Conservation (phyloP, 768 basidiomycete species). For the Amanita rubescens region DNA sequence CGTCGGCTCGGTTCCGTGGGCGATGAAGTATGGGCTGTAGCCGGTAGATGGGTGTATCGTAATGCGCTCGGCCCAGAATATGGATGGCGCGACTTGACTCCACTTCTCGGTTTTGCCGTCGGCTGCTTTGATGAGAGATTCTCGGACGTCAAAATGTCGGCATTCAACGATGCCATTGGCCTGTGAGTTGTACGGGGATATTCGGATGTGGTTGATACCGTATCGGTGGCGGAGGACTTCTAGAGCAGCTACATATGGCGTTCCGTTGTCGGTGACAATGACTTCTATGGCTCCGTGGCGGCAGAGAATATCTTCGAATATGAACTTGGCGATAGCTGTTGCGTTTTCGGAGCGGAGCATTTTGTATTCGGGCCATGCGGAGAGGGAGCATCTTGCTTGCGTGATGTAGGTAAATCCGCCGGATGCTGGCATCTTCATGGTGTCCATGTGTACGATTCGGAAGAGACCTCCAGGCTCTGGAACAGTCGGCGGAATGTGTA, state of each 20-base stretch:
- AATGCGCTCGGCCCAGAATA: conserved; percentile 27
- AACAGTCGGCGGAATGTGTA: background rate
- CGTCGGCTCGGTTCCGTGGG: conserved; percentile 25
- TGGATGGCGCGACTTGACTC: conserved; percentile 16
- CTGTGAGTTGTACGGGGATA: conserved; percentile 33
- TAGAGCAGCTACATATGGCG: conserved; percentile 18
- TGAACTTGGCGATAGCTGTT: too few species aligned
- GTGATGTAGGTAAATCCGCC: too few species aligned
- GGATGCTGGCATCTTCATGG: too few species aligned
- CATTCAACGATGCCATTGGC: conserved; percentile 30
- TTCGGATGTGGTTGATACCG: conserved; percentile 28
- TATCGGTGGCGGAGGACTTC: conserved; percentile 14
- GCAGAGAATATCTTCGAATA: too few species aligned
- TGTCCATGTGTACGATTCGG: background rate
- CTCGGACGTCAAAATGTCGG: conserved; percentile 20
- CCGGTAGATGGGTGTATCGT: conserved; percentile 22
- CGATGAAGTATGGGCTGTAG: conserved; percentile 27
- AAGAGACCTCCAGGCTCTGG: background rate
- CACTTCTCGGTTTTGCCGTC: conserved; percentile 25
- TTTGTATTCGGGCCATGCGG: background rate
- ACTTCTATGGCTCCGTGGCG: too few species aligned
- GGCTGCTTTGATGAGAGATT: conserved; percentile 23
- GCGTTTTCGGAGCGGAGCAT: background rate
- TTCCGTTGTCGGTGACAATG: too few species aligned
- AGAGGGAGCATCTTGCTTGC: too few species aligned